Base-by-base conservation (phyloP, 768 basidiomycete species). In the Agaricus subrufescens region DNA sequence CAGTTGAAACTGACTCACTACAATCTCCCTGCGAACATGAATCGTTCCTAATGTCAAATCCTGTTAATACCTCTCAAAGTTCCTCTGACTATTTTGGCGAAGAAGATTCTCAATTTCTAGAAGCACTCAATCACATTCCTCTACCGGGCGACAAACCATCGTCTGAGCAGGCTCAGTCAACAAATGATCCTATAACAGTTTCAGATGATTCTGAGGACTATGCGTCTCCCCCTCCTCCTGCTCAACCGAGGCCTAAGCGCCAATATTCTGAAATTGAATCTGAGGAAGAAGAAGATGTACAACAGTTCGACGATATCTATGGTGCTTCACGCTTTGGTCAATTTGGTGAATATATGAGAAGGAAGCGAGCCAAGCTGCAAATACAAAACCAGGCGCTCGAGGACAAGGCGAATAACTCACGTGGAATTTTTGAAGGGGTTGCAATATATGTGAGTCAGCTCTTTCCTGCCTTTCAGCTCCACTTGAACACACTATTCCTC, bases 361-460 rank as follows among this genome's bases (percentile, higher is more conserved):
- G 94, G 58, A 98, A 98, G 71, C 83, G 96, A 2, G 87, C 89
- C 30, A 98, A 98, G 68, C 68, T 98, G 48, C 90, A 89, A 62
- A 84, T 92, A 4, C 90, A 94, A 71, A 91, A 93, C 58, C 66
- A 70, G 1, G 70, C 72, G 25, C 64, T 80, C 26, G 60, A 62
- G 53, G 52, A 50, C 54, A 52, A 52, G n/a, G 23, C 66, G 50
- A 23, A 27, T n/a, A 2, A 59, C 62, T 7, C 59, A 19, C 70
- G 75, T 40, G 67, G 74, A 56, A 81, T 97, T 37, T 92, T 98
- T 61, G 70, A 76, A 30, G 91, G 87, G 0, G 61, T 95, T 27
- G 75, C 86, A 0, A 85, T 98, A 47, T 92, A 98, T 68, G 95
- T 97, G 69, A 62, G 87, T 73, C 12, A 15, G 46, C 31, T 23